phyloP scores from a whole-genome alignment of 2,329 filamentous ascomycete genomes.

The Aspergillus sp. region DNA sequence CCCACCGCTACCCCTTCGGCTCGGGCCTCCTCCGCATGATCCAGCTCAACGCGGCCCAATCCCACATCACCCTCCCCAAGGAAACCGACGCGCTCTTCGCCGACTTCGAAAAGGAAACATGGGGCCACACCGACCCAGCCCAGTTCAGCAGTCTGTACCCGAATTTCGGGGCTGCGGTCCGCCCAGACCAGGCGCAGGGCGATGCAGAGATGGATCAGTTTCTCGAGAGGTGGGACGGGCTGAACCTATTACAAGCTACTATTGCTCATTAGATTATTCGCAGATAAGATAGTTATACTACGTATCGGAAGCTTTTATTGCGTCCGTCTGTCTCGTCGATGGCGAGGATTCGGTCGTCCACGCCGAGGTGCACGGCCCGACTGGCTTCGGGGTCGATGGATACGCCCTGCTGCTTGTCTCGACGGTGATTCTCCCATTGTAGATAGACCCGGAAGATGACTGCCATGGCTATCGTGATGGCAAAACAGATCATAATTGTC shows the following conservation, averaged over 20 bases:
- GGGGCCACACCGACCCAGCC: constrained; percentile 10
- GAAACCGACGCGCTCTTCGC: constrained; percentile 19
- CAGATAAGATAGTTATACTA: no score
- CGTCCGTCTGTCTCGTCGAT: no score
- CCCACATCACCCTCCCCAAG: constrained; percentile 15
- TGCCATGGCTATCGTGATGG: constrained; percentile 24
- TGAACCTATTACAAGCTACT: no score
- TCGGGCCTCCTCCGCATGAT: constrained; percentile 24
- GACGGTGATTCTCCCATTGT: constrained; percentile 23
- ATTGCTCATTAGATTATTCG: no score
- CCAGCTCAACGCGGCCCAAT: constrained; percentile 19
- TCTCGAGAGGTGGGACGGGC: no score
- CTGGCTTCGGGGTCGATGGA: constrained; percentile 13
- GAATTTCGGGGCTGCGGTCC: neutral
- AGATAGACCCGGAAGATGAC: constrained; percentile 24
- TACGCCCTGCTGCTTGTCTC: constrained; percentile 22
- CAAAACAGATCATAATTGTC: constrained; percentile 24
- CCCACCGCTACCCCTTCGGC: constrained; percentile 19
- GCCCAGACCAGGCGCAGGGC: no score
- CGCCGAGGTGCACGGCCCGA: no score
- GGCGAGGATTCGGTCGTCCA: no score
- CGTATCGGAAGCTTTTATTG: no score
- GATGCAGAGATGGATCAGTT: no score
- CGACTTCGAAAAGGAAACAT: constrained; percentile 14
- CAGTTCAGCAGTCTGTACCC: constrained; percentile 23